phyloP scores from a whole-genome alignment of 306 rosid genomes.

The Erythrophleum fordii region DNA sequence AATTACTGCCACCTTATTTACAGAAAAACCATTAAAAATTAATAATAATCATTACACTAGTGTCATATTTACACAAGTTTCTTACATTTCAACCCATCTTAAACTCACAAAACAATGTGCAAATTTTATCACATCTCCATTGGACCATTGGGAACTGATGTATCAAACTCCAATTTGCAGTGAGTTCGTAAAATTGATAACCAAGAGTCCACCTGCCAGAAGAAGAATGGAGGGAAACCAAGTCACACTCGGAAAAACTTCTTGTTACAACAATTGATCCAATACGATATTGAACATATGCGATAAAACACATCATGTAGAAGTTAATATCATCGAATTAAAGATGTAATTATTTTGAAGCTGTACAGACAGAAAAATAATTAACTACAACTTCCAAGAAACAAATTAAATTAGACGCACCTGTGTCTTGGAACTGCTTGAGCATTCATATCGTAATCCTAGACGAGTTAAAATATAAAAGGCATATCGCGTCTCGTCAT shows the following conservation, averaged over 20 bases:
- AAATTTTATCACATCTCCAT: conserved; percentile 31
- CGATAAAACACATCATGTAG: conserved; percentile 24
- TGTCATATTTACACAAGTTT: conserved; percentile 34
- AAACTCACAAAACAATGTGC: conserved; percentile 33
- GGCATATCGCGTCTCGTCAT: conserved; percentile 61
- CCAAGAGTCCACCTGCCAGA: conserved; percentile 81
- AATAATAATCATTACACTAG: neutral
- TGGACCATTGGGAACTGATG: conserved; percentile 40
- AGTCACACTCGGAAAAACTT: neutral
- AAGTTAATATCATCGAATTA: conserved; percentile 14
- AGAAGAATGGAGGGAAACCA: conserved; percentile 9
- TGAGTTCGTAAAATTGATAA: conserved; percentile 57
- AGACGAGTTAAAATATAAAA: conserved; percentile 74
- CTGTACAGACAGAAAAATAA: neutral
- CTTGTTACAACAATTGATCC: neutral
- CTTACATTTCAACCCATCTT: conserved; percentile 40
- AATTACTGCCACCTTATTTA: conserved; percentile 34
- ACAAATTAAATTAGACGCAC: conserved; percentile 42
- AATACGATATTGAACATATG: conserved; percentile 13
- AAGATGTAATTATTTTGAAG: conserved; percentile 6
- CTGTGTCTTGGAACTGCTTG: conserved; percentile 78
- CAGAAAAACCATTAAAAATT: neutral
- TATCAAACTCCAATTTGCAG: conserved; percentile 59
- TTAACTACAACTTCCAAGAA: neutral
- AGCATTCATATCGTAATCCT: conserved; percentile 86